phyloP scores from a whole-genome alignment of 1,284 basidiomycete species.

The Apiotrichum sp. region DNA sequence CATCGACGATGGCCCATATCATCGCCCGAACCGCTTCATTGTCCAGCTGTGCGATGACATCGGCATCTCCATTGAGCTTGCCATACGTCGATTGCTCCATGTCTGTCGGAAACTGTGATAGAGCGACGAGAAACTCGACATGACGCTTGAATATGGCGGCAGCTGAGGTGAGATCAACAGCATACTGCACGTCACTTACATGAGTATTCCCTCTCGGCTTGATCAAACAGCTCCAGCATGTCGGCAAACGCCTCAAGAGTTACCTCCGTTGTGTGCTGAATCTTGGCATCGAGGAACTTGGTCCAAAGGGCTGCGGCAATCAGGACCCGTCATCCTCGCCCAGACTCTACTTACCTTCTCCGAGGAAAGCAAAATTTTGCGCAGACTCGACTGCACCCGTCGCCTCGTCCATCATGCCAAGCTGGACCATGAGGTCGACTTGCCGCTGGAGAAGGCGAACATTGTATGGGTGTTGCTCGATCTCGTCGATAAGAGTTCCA shows the following conservation, averaged over 20 bases:
- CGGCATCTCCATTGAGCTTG: constrained; percentile 35
- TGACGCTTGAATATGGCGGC: constrained; percentile 65
- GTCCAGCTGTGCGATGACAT: constrained; percentile 43
- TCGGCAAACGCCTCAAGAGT: constrained; percentile 53
- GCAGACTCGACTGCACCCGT: constrained; percentile 16
- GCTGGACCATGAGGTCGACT: constrained; percentile 25
- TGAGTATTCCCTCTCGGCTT: constrained; percentile 70
- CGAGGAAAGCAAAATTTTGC: constrained; percentile 26
- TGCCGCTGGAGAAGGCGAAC: constrained; percentile 28
- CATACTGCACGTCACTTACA: constrained; percentile 53
- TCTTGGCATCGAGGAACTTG: constrained; percentile 23
- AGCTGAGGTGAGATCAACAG: constrained; percentile 49
- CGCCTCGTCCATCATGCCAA: constrained; percentile 24
- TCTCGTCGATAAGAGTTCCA: constrained; percentile 18
- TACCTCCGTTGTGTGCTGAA: constrained; percentile 14
- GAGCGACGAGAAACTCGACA: constrained; percentile 60
- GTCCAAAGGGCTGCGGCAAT: constrained; percentile 28
- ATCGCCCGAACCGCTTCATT: constrained; percentile 57
- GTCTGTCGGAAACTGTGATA: constrained; percentile 23
- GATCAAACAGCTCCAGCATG: constrained; percentile 59
- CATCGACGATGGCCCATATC: constrained; percentile 52
- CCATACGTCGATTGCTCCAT: constrained; percentile 29
- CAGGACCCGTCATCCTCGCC: too few relatives aligned
- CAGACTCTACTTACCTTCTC: constrained; percentile 25
- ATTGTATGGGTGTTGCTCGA: constrained; percentile 28